These are phyloP conservation scores for Centrapalus pauciflorus DNA, from an alignment of 129 eudicot species.

Conservation along the genomic window DNA sequence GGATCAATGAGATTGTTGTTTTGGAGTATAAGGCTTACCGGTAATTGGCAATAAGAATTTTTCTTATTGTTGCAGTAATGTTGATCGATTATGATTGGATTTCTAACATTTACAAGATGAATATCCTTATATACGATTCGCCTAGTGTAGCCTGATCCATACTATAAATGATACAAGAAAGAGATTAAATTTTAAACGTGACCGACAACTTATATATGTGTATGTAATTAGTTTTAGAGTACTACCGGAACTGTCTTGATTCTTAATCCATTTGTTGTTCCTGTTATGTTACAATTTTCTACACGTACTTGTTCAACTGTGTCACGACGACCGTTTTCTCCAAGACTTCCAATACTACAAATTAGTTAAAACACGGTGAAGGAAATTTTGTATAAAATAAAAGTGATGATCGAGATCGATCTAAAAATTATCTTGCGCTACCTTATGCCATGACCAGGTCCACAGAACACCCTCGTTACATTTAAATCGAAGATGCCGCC, in stretches of 20 bases:
- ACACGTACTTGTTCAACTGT: constrained; percentile 31
- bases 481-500: too few relatives aligned
- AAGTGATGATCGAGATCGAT: not conserved
- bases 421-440: too few relatives aligned
- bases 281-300: constrained; percentile 26
- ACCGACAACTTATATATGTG: not conserved
- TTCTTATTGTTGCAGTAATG: constrained; percentile 20
- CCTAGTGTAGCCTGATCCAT: constrained; percentile 34
- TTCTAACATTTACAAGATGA: constrained; percentile 16
- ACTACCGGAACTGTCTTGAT: constrained; percentile 49
- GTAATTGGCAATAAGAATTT: constrained; percentile 11
- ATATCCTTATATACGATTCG: constrained; percentile 29
- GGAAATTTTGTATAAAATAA: not conserved
- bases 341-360: constrained; percentile 41
- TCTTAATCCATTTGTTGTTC: constrained; percentile 33
- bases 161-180: not conserved
- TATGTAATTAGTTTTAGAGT: not conserved
- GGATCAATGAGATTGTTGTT: not conserved
- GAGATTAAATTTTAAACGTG: not conserved
- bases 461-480: too few relatives aligned
- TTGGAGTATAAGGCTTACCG: constrained; percentile 18
- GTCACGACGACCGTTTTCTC: constrained; percentile 11
- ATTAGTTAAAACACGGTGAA: not conserved
- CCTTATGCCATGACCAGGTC: too few relatives aligned
- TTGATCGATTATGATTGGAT: constrained; percentile 43